Evolutionary conservation across 208 protist species (phyloP).

Genomic region (Leishmania guyanensis): DNA sequence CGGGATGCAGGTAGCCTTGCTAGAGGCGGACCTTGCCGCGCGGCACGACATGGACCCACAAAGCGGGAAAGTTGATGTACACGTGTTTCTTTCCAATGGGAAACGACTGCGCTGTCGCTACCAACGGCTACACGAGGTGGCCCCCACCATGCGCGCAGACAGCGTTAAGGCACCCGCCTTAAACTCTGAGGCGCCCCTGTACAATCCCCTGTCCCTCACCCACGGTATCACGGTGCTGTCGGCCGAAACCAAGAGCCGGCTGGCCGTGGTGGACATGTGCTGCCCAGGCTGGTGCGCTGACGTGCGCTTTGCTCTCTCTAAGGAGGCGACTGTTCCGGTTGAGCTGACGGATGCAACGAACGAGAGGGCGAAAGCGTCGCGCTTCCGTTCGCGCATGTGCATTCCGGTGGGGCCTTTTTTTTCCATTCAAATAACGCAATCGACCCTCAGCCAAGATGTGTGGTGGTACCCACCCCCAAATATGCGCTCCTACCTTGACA

Average conservation of each 20-base stretch:
- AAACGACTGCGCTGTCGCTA: constrained; percentile 13
- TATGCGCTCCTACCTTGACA: background rate
- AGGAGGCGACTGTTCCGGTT: constrained; percentile 11
- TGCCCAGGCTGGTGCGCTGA: constrained; percentile 48
- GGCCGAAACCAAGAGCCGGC: background rate
- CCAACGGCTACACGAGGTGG: background rate
- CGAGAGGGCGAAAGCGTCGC: background rate
- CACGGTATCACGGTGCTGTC: constrained; percentile 1
- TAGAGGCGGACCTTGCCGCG: constrained; percentile 4
- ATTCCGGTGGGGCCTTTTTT: constrained; percentile 27
- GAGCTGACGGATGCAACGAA: constrained; percentile 3
- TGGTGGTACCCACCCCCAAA: constrained; percentile 26
- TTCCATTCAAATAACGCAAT: constrained; percentile 14
- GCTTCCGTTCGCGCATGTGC: constrained; percentile 16
- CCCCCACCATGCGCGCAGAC: background rate
- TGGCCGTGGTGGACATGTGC: constrained; percentile 26
- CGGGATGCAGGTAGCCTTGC: constrained; percentile 21
- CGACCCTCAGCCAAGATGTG: constrained; percentile 1
- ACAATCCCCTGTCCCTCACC: constrained; percentile 13
- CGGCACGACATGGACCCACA: background rate
- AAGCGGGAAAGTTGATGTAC: background rate
- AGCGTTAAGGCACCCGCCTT: background rate
- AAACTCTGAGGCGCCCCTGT: background rate
- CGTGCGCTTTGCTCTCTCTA: constrained; percentile 40
- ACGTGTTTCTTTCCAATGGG: constrained; percentile 4